A percentile compares a stretch with the other conserved stretches of the same genome.
These are phyloP conservation scores for Beverwykella pulmonaria DNA, from an alignment of 495 filamentous ascomycete genomes.

Conservation along the genomic window DNA sequence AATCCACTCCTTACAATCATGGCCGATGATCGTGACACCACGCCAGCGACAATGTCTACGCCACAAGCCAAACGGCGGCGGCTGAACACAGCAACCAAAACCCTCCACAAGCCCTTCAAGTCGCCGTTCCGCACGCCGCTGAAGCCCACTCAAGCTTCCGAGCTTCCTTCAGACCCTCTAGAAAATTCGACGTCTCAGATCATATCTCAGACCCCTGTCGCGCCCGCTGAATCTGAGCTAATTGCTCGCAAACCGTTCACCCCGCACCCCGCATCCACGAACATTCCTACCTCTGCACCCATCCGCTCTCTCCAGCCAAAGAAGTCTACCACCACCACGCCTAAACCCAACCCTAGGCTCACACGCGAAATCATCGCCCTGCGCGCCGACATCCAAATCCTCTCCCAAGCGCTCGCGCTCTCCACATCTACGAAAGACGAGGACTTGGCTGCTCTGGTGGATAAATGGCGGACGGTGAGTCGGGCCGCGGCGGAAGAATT, in stretches of 20 bases:
- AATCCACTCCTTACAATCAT: neutral
- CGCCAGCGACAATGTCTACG: constrained; percentile 34
- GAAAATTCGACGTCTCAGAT: neutral
- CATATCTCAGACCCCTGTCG: neutral
- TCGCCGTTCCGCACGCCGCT: constrained; percentile 72
- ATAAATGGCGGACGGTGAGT: constrained; percentile 50
- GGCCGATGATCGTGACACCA: neutral
- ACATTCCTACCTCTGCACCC: neutral
- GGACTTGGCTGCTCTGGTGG: constrained; percentile 54
- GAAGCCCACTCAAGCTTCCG: constrained; percentile 21
- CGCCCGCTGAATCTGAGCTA: neutral
- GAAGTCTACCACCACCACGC: neutral
- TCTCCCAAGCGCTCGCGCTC: constrained; percentile 55
- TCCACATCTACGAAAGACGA: constrained; percentile 51
- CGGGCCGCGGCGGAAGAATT: constrained; percentile 53
- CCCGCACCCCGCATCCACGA: neutral
- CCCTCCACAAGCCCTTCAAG: constrained; percentile 68
- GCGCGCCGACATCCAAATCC: constrained; percentile 36
- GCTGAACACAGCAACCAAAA: constrained; percentile 52
- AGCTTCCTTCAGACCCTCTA: constrained; percentile 14
- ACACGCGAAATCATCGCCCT: constrained; percentile 25
- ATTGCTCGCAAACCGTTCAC: neutral
- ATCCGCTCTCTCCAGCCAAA: neutral
- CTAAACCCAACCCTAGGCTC: constrained; percentile 6
- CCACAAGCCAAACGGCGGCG: constrained; percentile 59